Base-by-base conservation (phyloP, 352 stramenopile genomes). In the Phytophthora pinifolia region DNA sequence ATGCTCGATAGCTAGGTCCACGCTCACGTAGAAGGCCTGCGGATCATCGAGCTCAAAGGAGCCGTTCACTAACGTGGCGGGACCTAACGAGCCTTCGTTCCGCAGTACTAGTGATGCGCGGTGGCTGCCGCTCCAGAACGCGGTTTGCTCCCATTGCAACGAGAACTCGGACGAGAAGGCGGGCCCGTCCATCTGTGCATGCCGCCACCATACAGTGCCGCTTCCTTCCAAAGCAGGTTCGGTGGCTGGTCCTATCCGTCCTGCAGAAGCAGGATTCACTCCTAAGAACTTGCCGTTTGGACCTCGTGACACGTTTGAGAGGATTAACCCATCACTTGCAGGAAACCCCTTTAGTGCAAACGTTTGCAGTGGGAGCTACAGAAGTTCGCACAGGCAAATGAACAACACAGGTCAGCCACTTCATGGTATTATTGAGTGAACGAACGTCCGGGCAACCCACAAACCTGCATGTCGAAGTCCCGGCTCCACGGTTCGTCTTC, bases 281-380 rank as follows among this genome's bases (percentile, higher is more conserved):
- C 55, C 42, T n/a, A 84, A 32, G 43, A 52, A 70, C 31, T 77
- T 76, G 25, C 46, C 53, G 17, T 72, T 65, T 9, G 50, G 33
- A 25, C 62, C 62, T 17, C 59, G 56, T 36, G 54, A 46, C 9
- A 73, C 22, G 14, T 71, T 62, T 9, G 52, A 58, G 9, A 75
- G 30, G 10, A 64, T 18, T 20, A 81, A 43, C 9, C 55, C 56
- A 35, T 81, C 71, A 15, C 35, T 62, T 9, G 54, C 69, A 9
- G 68, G 39, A 39, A 91, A 91, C 0, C 52, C 58, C 29, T 69
- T 67, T 13, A 83, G 66, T 13, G 43, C 43, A 48, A 91, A 88
- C 3, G 74, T 77, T 54, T 91, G 78, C 2, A 89, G 65, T 6
- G 81, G 74, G 9, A 84, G 55, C 70, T 83, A 55, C 34, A 6